Conservation (phyloP, 2,329 filamentous ascomycete species). For the Colletotrichum sp. region DNA sequence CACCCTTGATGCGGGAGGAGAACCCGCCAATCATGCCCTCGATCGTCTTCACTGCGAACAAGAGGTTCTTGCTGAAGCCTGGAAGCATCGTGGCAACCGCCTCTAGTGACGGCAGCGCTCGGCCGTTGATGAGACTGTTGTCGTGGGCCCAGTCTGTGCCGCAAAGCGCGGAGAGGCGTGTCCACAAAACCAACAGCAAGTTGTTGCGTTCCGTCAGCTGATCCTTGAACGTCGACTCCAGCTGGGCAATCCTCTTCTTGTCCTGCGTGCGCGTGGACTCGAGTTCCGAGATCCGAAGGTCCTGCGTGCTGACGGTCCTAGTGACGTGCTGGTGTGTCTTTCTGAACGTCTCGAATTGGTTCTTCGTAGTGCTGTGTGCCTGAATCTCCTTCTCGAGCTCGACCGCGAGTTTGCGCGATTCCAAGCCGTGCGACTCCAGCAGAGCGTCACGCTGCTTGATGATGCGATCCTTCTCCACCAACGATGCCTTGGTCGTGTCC, state of each 20-base stretch:
- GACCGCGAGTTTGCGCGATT: conserved; percentile 83
- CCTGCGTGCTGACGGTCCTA: conserved; percentile 84
- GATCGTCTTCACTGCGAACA: conserved; percentile 85
- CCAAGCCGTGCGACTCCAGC: conserved; percentile 86
- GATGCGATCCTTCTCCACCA: conserved; percentile 89
- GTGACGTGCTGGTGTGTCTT: conserved; percentile 86
- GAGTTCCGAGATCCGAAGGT: conserved; percentile 83
- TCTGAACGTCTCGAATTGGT: conserved; percentile 86
- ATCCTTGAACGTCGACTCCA: conserved; percentile 84
- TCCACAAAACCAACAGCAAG: conserved; percentile 88
- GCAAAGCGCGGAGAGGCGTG: conserved; percentile 82
- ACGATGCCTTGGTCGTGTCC: conserved; percentile 74
- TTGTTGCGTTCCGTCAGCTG: conserved; percentile 90
- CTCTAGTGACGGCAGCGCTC: conserved; percentile 81
- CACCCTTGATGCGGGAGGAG: conserved; percentile 76
- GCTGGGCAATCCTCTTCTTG: conserved; percentile 73
- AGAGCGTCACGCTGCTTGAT: conserved; percentile 89
- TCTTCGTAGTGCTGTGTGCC: conserved; percentile 83
- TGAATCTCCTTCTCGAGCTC: conserved; percentile 90
- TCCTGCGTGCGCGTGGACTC: conserved; percentile 81
- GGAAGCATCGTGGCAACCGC: conserved; percentile 85
- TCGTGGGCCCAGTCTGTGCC: conserved; percentile 91
- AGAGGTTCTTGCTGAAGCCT: conserved; percentile 87
- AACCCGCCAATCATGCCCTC: conserved; percentile 81
- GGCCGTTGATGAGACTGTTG: conserved; percentile 87